Percentiles rank a stretch among this genome's conserved stretches.
Conservation (phyloP, 345 rosid species). For the Eucalyptus cladocalyx region DNA sequence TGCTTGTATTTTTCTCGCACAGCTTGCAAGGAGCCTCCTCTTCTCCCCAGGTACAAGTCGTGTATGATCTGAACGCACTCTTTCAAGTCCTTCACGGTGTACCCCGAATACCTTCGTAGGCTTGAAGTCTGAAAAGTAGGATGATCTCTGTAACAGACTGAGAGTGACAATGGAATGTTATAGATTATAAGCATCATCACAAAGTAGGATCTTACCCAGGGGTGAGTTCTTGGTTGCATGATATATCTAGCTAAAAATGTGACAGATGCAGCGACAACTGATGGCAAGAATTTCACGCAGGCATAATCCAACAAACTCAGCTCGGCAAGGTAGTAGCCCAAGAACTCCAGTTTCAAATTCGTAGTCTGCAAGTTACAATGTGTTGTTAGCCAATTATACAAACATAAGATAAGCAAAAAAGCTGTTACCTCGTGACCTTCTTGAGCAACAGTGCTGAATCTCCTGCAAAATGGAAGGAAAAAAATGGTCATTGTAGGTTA, state of each 20-base stretch:
- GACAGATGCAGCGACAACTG: constrained; percentile 62
- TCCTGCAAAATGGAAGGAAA: constrained; percentile 22
- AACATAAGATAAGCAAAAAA: not conserved
- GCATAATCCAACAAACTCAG: constrained; percentile 61
- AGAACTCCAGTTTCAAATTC: constrained; percentile 55
- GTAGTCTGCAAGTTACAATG: constrained; percentile 11
- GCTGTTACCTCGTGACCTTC: constrained; percentile 38
- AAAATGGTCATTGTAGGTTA: not conserved
- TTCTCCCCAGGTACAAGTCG: constrained; percentile 44
- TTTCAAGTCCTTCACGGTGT: constrained; percentile 35
- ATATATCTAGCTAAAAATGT: constrained; percentile 61
- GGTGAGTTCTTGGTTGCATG: constrained; percentile 31
- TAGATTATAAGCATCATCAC: not conserved
- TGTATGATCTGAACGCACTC: constrained; percentile 44
- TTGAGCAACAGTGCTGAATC: constrained; percentile 43
- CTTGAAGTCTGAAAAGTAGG: constrained; percentile 23
- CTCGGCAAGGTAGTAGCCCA: constrained; percentile 71
- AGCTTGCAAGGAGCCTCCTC: constrained; percentile 40
- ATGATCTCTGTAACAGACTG: not conserved
- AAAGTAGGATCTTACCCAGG: constrained; percentile 53
- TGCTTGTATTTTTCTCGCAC: constrained; percentile 60
- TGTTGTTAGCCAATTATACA: not conserved
- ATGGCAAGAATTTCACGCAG: constrained; percentile 57
- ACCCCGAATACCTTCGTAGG: constrained; percentile 34
- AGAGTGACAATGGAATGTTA: not conserved